Percentiles rank a stretch among this genome's conserved stretches.
Conservation (phyloP, 2,329 filamentous ascomycete species). For the Aspergillus floridensis region DNA sequence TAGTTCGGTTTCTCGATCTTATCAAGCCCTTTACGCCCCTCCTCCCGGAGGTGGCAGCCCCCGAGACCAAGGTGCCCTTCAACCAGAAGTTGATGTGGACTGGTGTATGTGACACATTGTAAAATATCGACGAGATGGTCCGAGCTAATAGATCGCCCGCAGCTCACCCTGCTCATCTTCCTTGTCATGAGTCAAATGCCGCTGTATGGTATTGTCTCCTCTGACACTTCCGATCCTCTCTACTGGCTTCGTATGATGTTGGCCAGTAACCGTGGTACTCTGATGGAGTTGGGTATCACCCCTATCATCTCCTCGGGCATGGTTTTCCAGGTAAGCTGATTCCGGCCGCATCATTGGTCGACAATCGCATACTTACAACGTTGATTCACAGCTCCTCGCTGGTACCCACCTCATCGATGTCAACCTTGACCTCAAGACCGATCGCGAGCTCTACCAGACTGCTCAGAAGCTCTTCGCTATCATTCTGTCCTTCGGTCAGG, state of each 20-base stretch:
- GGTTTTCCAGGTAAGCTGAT: constrained; percentile 76
- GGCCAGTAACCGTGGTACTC: constrained; percentile 93
- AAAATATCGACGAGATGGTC: constrained; percentile 11
- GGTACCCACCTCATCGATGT: constrained; percentile 99
- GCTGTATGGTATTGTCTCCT: constrained; percentile 97
- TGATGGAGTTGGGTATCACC: constrained; percentile 96
- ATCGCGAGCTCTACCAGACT: constrained; percentile 99
- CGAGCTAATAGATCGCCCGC: constrained; percentile 20
- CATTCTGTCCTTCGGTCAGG: constrained; percentile 94
- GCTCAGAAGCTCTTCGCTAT: constrained; percentile 99
- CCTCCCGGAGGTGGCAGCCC: constrained; percentile 97
- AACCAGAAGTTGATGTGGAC: constrained; percentile 98
- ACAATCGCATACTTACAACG: constrained; percentile 14
- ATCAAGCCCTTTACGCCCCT: constrained; percentile 99
- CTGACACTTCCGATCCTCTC: constrained; percentile 94
- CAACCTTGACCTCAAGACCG: constrained; percentile 99
- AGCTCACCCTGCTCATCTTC: constrained; percentile 93
- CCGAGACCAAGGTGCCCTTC: constrained; percentile 98
- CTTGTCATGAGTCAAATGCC: constrained; percentile 99
- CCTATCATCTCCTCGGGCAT: constrained; percentile 99
- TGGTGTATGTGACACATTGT: constrained; percentile 51
- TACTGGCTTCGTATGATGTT: constrained; percentile 99
- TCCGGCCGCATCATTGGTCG: neutral
- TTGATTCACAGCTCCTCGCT: constrained; percentile 68
- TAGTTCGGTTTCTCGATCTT: constrained; percentile 98